Evolutionary conservation across 306 rosid genomes (phyloP).

Genomic region (Datisca glomerata): DNA sequence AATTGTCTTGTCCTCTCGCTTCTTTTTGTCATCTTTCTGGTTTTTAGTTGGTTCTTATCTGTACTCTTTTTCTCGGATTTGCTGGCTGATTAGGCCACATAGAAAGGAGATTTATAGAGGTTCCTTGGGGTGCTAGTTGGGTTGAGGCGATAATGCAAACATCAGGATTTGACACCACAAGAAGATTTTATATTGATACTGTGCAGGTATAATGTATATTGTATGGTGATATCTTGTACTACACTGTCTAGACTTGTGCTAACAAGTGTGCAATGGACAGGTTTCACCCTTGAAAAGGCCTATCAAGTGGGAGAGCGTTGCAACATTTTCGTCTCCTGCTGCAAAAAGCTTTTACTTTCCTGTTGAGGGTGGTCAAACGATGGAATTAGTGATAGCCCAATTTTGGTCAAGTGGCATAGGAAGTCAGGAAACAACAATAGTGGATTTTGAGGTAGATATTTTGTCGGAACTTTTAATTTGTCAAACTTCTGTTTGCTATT

Average conservation of each 20-base stretch:
- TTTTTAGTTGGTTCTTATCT: conserved; percentile 1
- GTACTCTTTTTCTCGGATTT: conserved; percentile 12
- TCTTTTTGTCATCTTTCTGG: conserved; percentile 10
- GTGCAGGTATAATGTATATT: conserved; percentile 57
- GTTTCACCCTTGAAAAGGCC: conserved; percentile 78
- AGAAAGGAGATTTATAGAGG: conserved; percentile 81
- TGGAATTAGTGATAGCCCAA: conserved; percentile 82
- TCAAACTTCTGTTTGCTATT: conserved; percentile 1
- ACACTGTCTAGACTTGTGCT: conserved; percentile 14
- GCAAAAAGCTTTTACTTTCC: conserved; percentile 67
- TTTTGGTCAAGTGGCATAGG: conserved; percentile 97
- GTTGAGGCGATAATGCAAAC: conserved; percentile 77
- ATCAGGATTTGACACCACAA: conserved; percentile 71
- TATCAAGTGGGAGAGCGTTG: conserved; percentile 66
- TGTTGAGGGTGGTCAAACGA: conserved; percentile 82
- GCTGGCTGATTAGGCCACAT: conserved; percentile 57
- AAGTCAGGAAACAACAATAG: conserved; percentile 60
- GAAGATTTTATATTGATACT: conserved; percentile 74
- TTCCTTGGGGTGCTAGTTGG: conserved; percentile 87
- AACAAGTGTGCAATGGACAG: conserved; percentile 42
- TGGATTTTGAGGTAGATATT: conserved; percentile 77
- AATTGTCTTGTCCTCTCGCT: neutral
- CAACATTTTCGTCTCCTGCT: conserved; percentile 64
- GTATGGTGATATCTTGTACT: conserved; percentile 3
- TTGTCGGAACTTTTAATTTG: neutral